Evolutionary conservation across 305 asterid genomes (phyloP), one percentile per base, ranked within the genome.

Genomic region (Fraxinus baroniana): DNA sequence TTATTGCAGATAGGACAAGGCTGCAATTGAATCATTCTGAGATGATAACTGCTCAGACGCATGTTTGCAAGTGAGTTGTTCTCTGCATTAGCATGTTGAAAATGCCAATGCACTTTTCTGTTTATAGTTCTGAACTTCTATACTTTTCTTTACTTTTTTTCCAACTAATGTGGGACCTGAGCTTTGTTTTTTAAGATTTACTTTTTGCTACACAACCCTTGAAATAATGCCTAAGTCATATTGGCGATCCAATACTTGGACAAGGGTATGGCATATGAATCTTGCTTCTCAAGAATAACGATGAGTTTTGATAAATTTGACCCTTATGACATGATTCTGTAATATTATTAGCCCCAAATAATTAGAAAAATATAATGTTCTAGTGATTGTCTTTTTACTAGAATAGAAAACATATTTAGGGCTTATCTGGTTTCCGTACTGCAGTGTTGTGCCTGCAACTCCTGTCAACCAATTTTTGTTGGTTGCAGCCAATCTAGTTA

Each of bases 21-120:
- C 89, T 95, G 91, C 93, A 80, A 13, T 85, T 95, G 87, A 91
- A 93, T 87, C 93, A 93, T 83, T 85, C 95, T 33, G 98, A 93
- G 83, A 86, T 66, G 92, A 91, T 95, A 84, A 94, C 92, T 86
- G 81, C 93, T 70, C 88, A 79, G 86, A 90, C 97, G 22, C 84
- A 87, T 18, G 83, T 91, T 82, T 95, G 99, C 95, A 71, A 80
- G 99, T 95, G 81, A 91, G 94, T 83, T 73, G 28, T 83, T 71
- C 77, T 80, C 72, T 28, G 75, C 74, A 57, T 79, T 76, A 33
- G 0, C 79, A 76, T 72, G 66, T 77, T 80, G 75, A 70, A 55
- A 22, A 33, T 62, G 55, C 8, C 36, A 26, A 24, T 66, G 32
- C 8, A 10, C 17, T 68, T 24, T 68, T 64, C 30, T 60, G 30